Base-by-base conservation (phyloP, 805 yeast genomes). In the Geotrichum ghanense region DNA sequence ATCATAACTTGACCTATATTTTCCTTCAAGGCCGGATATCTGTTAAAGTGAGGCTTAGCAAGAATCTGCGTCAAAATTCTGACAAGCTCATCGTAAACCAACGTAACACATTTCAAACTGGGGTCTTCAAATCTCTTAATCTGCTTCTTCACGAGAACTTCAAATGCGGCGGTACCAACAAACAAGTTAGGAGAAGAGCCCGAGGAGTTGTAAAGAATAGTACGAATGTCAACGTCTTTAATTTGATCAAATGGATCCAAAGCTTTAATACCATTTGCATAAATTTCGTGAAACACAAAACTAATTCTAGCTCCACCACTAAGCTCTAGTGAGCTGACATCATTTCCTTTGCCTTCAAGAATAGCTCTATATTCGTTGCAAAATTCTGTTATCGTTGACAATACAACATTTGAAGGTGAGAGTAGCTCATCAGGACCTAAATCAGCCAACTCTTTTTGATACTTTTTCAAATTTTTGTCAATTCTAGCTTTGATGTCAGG, bases 261-360 rank as follows among this genome's bases (percentile, higher is more conserved):
- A 0, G 96, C 83, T 61, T 78, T 76, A 48, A 92, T 75, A 69
- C 97, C 98, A 64, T 88, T 89, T 61, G 90, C 83, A 72, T 80
- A 92, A 51, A 92, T 85, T 69, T 92, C 97, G 66, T 92, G 97
- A 73, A 92, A 92, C 14, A 92, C 97, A 70, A 88, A 92, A 37
- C 95, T 83, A 53, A 92, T 86, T 74, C 98, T 83, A 0, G 98
- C 98, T 66, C 95, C 98, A 63, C 98, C 98, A 56, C 95, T 83
- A 56, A 92, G 76, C 68, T 92, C 98, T 63, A 81, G 78, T 10
- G 90, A 77, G 3, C 92, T 79, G 57, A 92, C 74, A 59, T 90
- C 98, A 64, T 79, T 83, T 34, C 94, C 84, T 63, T 88, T 94
- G 69, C 98, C 98, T 57, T 87, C 95, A 55, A 92, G 71, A 40